Evolutionary conservation across 257 asterid species (phyloP), one percentile per base, ranked within the genome.

Genomic region (Linaria vulgaris): DNA sequence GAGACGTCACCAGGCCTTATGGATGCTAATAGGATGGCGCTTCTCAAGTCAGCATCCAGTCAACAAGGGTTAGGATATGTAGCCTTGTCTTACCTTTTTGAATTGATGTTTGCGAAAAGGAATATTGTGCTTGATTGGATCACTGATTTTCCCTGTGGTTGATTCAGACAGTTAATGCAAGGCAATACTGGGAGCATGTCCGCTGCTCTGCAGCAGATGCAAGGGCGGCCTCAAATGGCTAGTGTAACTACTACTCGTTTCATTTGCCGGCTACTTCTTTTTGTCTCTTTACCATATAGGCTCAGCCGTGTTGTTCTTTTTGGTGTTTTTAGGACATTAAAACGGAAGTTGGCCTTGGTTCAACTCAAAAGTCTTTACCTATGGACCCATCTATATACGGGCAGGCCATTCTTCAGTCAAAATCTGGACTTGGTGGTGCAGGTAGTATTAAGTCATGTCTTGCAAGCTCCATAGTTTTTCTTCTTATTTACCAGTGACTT

Each of bases 131-230:
- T 45, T 34, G 65, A 38, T 8, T 20, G 21, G 45, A 20, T 21
- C 52, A 15, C 31, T 21, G 69, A 12, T 62, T 64, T 49, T 46
- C 63, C 43, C 59, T 51, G 61, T 69, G 81, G 74, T 73, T 82
- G 75, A 79, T 80, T 67, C 95, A 94, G 97, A 69, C 99, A 87
- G 79, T 71, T 86, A 85, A 83, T 84, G 25, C 97, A 90, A 84
- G 90, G 97, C 57, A 86, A 78, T 74, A 78, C 95, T 61, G 96
- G 88, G 43, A 79, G 83, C 81, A 83, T 94, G 92, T 76, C 95
- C 76, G 95, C 86, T 34, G 92, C 97, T 53, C 77, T 94, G 87
- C 99, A 94, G 83, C 99, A 88, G 79, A 88, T 94, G 81, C 99
- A 90, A 77, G 99, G 97, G 58, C 77, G 97, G 45, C 82, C 95